Percentiles rank a stretch among this genome's conserved stretches.
Evolutionary conservation across 495 filamentous ascomycete genomes (phyloP).

Genomic region (Penicillium odoratum): DNA sequence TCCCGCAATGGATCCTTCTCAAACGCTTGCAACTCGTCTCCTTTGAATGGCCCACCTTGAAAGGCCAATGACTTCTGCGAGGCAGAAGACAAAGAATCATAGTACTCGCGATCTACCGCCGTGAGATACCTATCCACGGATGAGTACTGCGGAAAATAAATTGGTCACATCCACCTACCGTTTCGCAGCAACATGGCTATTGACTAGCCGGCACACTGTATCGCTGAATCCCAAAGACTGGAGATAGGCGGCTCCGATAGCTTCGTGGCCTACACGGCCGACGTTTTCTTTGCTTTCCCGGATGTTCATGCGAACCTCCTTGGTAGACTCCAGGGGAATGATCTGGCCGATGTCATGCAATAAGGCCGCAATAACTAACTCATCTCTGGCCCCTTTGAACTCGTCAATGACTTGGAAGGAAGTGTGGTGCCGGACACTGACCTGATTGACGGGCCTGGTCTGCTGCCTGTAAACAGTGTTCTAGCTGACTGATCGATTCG

Average conservation of each 20-base stretch:
- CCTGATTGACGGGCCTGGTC: slow-evolving; percentile 31
- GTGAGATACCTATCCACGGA: slow-evolving; percentile 33
- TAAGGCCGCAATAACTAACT: slow-evolving; percentile 42
- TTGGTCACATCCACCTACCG: slow-evolving; percentile 26
- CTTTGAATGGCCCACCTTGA: slow-evolving; percentile 46
- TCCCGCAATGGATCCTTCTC: slow-evolving; percentile 34
- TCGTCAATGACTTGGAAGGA: slow-evolving; percentile 1
- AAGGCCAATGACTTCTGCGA: slow-evolving; percentile 42
- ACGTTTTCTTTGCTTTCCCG: slow-evolving; percentile 30
- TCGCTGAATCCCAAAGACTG: slow-evolving; percentile 38
- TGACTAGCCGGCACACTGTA: slow-evolving; percentile 39
- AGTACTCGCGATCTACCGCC: slow-evolving; percentile 38
- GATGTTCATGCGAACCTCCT: slow-evolving; percentile 33
- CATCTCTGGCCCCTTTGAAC: slow-evolving; percentile 24
- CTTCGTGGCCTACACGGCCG: slow-evolving; percentile 45
- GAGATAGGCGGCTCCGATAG: slow-evolving; percentile 43
- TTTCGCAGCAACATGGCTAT: slow-evolving; percentile 47
- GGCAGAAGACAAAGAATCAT: slow-evolving; percentile 37
- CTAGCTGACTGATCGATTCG: slow-evolving; percentile 47
- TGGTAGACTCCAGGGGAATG: slow-evolving; percentile 29
- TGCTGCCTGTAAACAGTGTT: slow-evolving; percentile 47
- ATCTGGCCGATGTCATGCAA: slow-evolving; percentile 51
- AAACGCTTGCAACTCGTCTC: slow-evolving; percentile 30
- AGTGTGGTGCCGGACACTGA: slow-evolving; percentile 1
- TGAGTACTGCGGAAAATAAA: neutral